These are phyloP conservation scores for Trametes sp. DNA, from an alignment of 1,284 basidiomycete genomes.

Conservation along the genomic window DNA sequence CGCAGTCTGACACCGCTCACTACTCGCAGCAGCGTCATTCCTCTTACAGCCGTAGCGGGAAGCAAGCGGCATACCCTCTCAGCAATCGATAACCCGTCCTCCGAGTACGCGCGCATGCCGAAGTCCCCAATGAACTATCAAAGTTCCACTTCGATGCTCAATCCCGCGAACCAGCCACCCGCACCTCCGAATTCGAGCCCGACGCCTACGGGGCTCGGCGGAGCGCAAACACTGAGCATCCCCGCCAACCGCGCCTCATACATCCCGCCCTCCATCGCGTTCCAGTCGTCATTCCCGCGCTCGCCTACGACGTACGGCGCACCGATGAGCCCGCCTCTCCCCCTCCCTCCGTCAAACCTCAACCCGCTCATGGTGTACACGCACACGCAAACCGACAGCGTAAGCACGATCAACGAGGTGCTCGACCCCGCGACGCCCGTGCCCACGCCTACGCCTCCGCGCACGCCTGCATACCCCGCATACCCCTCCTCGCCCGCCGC, in stretches of 20 bases:
- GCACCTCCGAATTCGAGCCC: slow-evolving; percentile 31
- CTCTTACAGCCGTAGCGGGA: slow-evolving; percentile 52
- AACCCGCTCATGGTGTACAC: slow-evolving; percentile 22
- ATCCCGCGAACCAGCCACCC: slow-evolving; percentile 43
- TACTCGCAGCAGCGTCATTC: slow-evolving; percentile 39
- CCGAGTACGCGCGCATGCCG: slow-evolving; percentile 31
- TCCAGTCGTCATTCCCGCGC: slow-evolving; percentile 48
- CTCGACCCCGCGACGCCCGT: slow-evolving; percentile 21
- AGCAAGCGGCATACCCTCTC: slow-evolving; percentile 65
- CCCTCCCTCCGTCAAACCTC: slow-evolving; percentile 26
- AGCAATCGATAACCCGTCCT: slow-evolving; percentile 33
- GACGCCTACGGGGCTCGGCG: slow-evolving; percentile 27
- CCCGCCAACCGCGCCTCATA: slow-evolving; percentile 38
- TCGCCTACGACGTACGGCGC: slow-evolving; percentile 59
- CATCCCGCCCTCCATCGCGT: slow-evolving; percentile 49
- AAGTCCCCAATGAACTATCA: slow-evolving; percentile 49
- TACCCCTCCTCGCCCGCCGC: slow-evolving; percentile 58
- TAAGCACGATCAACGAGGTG: slow-evolving; percentile 31
- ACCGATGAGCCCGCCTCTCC: slow-evolving; percentile 41
- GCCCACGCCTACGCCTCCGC: slow-evolving; percentile 41
- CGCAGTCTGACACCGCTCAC: slow-evolving; percentile 31
- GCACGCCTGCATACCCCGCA: slow-evolving; percentile 76
- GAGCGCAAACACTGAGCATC: slow-evolving; percentile 26
- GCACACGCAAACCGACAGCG: slow-evolving; percentile 33
- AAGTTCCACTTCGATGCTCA: slow-evolving; percentile 43